A percentile compares a stretch with the other conserved stretches of the same genome.
phyloP scores from a whole-genome alignment of 1,284 basidiomycete genomes.

The Xanthoconium separans region DNA sequence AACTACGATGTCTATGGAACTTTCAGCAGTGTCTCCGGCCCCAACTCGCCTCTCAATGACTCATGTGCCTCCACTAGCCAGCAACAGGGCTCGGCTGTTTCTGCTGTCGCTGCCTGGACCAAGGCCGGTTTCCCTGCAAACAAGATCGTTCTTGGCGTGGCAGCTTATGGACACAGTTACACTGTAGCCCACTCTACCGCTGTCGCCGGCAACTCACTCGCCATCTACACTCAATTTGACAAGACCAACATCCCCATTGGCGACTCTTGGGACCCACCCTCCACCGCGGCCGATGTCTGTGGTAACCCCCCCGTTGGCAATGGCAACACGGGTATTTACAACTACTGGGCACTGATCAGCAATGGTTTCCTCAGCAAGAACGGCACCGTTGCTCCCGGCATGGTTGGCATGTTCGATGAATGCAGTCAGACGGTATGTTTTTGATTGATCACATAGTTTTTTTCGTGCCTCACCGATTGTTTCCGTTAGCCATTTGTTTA shows the following conservation, averaged over 20 bases:
- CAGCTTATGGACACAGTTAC: conserved; percentile 73
- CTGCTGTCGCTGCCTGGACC: conserved; percentile 74
- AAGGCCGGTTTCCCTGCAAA: conserved; percentile 74
- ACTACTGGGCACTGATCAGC: conserved; percentile 60
- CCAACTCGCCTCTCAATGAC: conserved; percentile 84
- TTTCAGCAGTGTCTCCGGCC: conserved; percentile 54
- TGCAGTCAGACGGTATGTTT: conserved; percentile 67
- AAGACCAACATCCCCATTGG: conserved; percentile 44
- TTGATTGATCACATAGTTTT: neutral
- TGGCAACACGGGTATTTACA: conserved; percentile 42
- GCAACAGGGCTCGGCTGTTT: conserved; percentile 73
- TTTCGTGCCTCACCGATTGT: conserved; percentile 3
- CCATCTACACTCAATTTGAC: conserved; percentile 52
- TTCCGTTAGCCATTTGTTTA: conserved; percentile 61
- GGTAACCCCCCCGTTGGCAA: conserved; percentile 42
- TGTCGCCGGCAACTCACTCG: conserved; percentile 36
- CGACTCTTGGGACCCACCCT: conserved; percentile 52
- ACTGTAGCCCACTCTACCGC: conserved; percentile 39
- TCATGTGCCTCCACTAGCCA: conserved; percentile 61
- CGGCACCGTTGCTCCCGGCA: conserved; percentile 49
- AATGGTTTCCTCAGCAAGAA: conserved; percentile 51
- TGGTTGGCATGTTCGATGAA: conserved; percentile 53
- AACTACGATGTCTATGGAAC: conserved; percentile 82
- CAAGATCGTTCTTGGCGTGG: conserved; percentile 80
- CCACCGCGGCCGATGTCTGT: conserved; percentile 51